These are phyloP conservation scores for Thecaphora thlaspeos DNA, from an alignment of 1,284 basidiomycete species.

Conservation along the genomic window DNA sequence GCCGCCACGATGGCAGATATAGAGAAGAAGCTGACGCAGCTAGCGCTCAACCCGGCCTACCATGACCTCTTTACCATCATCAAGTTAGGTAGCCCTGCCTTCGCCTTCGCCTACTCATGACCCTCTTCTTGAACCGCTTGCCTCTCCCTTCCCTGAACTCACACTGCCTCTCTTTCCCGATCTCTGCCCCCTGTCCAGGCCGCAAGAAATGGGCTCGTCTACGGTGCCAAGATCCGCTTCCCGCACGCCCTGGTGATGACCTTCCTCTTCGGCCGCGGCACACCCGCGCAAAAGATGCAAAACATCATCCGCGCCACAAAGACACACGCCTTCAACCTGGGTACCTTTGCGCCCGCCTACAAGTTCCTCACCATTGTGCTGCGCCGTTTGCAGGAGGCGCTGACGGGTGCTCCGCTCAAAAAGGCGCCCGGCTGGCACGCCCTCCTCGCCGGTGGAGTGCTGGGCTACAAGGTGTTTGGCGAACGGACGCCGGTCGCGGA, in stretches of 20 bases:
- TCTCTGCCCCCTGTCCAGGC: conserved; percentile 53
- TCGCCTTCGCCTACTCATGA: neutral
- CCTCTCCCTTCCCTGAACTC: neutral
- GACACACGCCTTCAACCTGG: conserved; percentile 82
- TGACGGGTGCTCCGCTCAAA: conserved; percentile 64
- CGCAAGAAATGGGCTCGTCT: conserved; percentile 90
- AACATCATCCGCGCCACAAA: conserved; percentile 83
- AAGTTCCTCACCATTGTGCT: conserved; percentile 81
- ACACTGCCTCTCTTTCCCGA: neutral
- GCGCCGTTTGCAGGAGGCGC: conserved; percentile 67
- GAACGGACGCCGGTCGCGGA: conserved; percentile 96
- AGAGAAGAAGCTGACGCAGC: conserved; percentile 29
- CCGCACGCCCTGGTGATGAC: conserved; percentile 99
- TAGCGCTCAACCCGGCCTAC: conserved; percentile 66
- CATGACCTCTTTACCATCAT: conserved; percentile 88
- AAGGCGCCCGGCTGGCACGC: conserved; percentile 69
- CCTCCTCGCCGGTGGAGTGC: conserved; percentile 88
- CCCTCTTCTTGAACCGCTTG: too few species aligned
- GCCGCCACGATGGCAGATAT: conserved; percentile 27
- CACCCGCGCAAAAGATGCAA: conserved; percentile 63
- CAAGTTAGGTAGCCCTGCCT: conserved; percentile 65
- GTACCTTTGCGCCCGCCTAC: conserved; percentile 91
- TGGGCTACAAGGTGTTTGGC: conserved; percentile 90
- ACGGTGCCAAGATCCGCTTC: conserved; percentile 88
- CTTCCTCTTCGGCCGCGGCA: conserved; percentile 70